These are phyloP conservation scores for Tolypocladium ophioglossoides DNA, from an alignment of 2,329 filamentous ascomycete species.

Conservation along the genomic window DNA sequence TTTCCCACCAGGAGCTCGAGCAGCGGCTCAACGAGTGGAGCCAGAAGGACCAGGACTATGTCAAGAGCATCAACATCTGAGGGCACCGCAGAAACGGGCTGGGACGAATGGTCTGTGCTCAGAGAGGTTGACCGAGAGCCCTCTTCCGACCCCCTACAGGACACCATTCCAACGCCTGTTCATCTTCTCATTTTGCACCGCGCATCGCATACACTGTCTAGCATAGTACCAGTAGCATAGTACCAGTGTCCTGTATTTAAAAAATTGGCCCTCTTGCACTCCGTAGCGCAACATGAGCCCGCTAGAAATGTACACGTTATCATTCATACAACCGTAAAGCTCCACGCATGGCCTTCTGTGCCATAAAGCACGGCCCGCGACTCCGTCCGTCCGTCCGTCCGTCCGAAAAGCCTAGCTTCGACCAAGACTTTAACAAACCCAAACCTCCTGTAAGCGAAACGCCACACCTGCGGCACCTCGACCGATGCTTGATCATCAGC, in stretches of 20 bases:
- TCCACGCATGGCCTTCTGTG: background rate
- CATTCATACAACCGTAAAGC: background rate
- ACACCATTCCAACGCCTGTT: background rate
- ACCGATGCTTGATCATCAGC: background rate
- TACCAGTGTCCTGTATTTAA: background rate
- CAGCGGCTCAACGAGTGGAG: slow-evolving; percentile 24
- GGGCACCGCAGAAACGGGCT: no score
- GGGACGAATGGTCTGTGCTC: no score
- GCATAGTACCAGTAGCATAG: no score
- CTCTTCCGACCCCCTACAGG: background rate
- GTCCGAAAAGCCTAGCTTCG: background rate
- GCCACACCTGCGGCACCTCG: background rate
- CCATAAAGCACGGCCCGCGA: background rate
- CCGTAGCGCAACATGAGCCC: background rate
- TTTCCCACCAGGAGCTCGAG: slow-evolving; percentile 26
- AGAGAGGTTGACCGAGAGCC: no score
- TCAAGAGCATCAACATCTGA: slow-evolving; percentile 5
- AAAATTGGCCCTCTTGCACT: background rate
- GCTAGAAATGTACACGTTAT: background rate
- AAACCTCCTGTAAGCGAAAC: background rate
- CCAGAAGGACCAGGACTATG: slow-evolving; percentile 22
- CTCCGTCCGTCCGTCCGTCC: background rate
- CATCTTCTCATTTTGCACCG: background rate
- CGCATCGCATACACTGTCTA: background rate
- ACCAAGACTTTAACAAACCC: background rate